Evolutionary conservation across 2,329 filamentous ascomycete genomes (phyloP).

Genomic region (Trichophyton benhamiae): DNA sequence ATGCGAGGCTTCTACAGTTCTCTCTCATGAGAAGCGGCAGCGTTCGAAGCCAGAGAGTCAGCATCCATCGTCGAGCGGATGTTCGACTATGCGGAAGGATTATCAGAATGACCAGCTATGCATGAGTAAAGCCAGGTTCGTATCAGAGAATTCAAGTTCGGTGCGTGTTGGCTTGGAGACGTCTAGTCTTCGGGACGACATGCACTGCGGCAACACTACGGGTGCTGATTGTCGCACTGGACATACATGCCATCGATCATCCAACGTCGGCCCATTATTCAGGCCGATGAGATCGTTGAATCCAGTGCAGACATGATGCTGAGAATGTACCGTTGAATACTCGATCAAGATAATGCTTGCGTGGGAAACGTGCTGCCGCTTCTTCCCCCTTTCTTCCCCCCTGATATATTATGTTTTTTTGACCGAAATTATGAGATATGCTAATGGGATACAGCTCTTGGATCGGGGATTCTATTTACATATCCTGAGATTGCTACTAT

Average conservation of each 20-base stretch:
- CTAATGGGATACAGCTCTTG: constrained; percentile 52
- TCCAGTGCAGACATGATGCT: constrained; percentile 49
- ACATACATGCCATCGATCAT: constrained; percentile 27
- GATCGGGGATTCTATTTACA: constrained; percentile 70
- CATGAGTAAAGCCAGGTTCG: constrained; percentile 15
- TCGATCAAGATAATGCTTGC: constrained; percentile 99
- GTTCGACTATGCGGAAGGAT: neutral
- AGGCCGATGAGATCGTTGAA: constrained; percentile 19
- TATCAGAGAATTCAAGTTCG: constrained; percentile 18
- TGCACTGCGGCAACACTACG: constrained; percentile 58
- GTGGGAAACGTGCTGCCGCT: constrained; percentile 96
- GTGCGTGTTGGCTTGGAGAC: constrained; percentile 11
- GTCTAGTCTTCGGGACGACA: constrained; percentile 8
- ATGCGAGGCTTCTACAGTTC: constrained; percentile 16
- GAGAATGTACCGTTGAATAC: constrained; percentile 88
- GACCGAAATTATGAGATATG: constrained; percentile 12
- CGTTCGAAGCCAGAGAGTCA: constrained; percentile 17
- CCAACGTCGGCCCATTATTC: constrained; percentile 37
- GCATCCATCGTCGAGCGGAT: neutral
- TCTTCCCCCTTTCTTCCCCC: constrained; percentile 34
- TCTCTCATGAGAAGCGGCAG: constrained; percentile 47
- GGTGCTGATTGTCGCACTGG: constrained; percentile 52
- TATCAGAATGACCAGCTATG: constrained; percentile 6
- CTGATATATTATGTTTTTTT: constrained; percentile 14
- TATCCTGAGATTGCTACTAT: constrained; percentile 73